phyloP scores from a whole-genome alignment of 768 basidiomycete genomes.

The Arthromyces matolae region DNA sequence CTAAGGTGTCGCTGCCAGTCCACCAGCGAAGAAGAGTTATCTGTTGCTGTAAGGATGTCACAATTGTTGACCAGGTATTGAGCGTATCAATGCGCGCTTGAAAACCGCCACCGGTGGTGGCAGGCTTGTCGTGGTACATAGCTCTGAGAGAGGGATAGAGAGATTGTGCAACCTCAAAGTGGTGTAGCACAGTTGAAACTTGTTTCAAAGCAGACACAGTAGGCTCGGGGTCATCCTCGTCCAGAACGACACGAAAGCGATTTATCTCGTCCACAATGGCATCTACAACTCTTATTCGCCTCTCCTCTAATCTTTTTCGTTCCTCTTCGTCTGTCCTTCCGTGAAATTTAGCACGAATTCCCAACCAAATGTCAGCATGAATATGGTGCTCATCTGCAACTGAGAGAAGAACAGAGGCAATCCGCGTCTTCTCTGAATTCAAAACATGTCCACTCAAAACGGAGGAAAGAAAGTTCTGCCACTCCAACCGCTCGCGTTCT shows the following conservation, averaged over 20 bases:
- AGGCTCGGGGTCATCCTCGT: slow-evolving; percentile 30
- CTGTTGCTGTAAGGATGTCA: slow-evolving; percentile 79
- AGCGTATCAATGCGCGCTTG: slow-evolving; percentile 85
- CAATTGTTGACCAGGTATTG: slow-evolving; percentile 89
- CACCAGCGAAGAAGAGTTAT: slow-evolving; percentile 80
- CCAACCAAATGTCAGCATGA: slow-evolving; percentile 80
- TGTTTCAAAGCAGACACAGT: slow-evolving; percentile 52
- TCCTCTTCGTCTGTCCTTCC: slow-evolving; percentile 82
- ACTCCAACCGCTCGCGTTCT: slow-evolving; percentile 83
- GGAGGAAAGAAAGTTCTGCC: slow-evolving; percentile 94
- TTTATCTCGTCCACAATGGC: slow-evolving; percentile 80
- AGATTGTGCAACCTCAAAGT: slow-evolving; percentile 78
- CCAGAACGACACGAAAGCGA: slow-evolving; percentile 57
- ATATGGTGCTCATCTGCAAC: slow-evolving; percentile 67
- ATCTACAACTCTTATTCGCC: slow-evolving; percentile 77
- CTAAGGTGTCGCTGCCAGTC: slow-evolving; percentile 91
- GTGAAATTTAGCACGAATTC: slow-evolving; percentile 82
- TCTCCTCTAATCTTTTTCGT: slow-evolving; percentile 74
- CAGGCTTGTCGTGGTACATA: slow-evolving; percentile 73
- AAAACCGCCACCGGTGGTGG: slow-evolving; percentile 62
- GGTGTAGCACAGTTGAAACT: slow-evolving; percentile 63
- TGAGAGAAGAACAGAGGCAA: slow-evolving; percentile 73
- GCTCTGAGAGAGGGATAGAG: slow-evolving; percentile 84
- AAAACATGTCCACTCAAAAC: slow-evolving; percentile 93
- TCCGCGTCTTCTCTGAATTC: slow-evolving; percentile 91